These are phyloP conservation scores for Geotrichum phurueaensis DNA, from an alignment of 1,139 yeast genomes.

Conservation along the genomic window DNA sequence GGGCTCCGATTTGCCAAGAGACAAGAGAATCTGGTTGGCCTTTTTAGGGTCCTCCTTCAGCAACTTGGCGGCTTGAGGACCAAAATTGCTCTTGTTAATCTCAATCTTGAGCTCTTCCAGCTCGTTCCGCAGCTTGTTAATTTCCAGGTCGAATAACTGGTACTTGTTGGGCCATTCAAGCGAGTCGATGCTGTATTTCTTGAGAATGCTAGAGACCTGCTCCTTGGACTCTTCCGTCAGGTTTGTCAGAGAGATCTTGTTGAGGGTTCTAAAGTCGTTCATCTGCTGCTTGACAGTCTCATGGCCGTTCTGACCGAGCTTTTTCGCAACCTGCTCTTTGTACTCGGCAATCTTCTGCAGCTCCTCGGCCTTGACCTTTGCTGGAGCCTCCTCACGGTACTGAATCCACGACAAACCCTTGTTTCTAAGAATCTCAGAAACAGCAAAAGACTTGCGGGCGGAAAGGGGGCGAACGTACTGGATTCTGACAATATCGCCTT, in stretches of 20 bases:
- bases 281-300: slow-evolving; percentile 25
- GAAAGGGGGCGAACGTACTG: slow-evolving; percentile 85
- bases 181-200: slow-evolving; percentile 47
- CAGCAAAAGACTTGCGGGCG: slow-evolving; percentile 79
- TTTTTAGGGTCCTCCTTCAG: slow-evolving; percentile 31
- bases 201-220: slow-evolving; percentile 32
- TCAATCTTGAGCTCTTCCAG: slow-evolving; percentile 26
- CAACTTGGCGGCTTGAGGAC: slow-evolving; percentile 27
- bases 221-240: slow-evolving; percentile 11
- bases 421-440: slow-evolving; percentile 83
- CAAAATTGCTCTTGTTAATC: slow-evolving; percentile 26
- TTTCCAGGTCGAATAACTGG: slow-evolving; percentile 28
- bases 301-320: slow-evolving; percentile 24
- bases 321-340: slow-evolving; percentile 33
- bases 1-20: slow-evolving; percentile 30
- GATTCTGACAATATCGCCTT: slow-evolving; percentile 92
- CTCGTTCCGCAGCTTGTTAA: slow-evolving; percentile 26
- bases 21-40: slow-evolving; percentile 29
- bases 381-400: slow-evolving; percentile 69
- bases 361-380: slow-evolving; percentile 59
- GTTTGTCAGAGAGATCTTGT: slow-evolving; percentile 8
- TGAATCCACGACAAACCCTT: slow-evolving; percentile 88
- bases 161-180: slow-evolving; percentile 47
- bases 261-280: slow-evolving; percentile 25
- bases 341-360: slow-evolving; percentile 45